Conservation (phyloP, 305 asterid genomes). For the Fraxinus sp. region DNA sequence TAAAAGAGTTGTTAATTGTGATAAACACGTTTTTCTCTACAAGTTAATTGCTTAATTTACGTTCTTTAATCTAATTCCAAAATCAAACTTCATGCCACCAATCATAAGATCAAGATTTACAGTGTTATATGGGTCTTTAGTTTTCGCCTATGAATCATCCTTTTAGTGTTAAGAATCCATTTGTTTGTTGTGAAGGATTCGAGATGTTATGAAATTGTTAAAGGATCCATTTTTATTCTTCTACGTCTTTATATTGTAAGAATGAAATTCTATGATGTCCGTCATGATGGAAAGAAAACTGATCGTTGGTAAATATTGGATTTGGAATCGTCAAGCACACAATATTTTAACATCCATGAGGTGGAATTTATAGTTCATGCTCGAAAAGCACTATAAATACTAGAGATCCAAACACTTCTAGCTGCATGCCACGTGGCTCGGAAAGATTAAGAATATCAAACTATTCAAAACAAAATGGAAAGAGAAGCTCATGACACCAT, state of each 20-base stretch:
- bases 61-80: too few relatives aligned
- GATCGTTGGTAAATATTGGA: neutral
- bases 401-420: neutral
- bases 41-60: too few relatives aligned
- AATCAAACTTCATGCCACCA: neutral
- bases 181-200: neutral
- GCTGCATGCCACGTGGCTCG: conserved; percentile 7
- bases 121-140: neutral
- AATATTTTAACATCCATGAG: neutral
- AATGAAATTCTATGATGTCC: neutral
- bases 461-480: neutral
- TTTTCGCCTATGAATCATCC: neutral
- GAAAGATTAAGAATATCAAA: conserved; percentile 3
- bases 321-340: neutral
- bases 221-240: neutral
- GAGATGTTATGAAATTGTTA: neutral
- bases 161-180: neutral
- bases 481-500: neutral
- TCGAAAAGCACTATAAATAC: neutral
- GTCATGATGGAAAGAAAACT: neutral
- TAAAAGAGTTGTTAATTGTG: too few relatives aligned
- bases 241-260: neutral
- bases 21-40: too few relatives aligned
- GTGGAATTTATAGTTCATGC: neutral
- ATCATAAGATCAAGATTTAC: neutral